These are phyloP conservation scores for Porpolomopsis calyptriformis DNA, from an alignment of 768 basidiomycete species.

Conservation along the genomic window DNA sequence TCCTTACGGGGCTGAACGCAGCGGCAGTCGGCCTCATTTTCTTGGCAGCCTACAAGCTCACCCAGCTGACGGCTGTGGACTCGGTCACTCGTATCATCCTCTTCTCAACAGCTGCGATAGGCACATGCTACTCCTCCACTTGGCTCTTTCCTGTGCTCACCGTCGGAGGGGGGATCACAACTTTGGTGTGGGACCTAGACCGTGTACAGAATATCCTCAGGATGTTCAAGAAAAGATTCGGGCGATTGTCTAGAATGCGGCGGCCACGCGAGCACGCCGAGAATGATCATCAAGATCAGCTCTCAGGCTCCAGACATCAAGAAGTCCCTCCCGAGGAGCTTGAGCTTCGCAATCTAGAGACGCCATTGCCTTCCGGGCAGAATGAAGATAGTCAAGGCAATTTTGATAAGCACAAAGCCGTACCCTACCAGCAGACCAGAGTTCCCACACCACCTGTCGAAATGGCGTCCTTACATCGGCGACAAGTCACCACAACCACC, in stretches of 20 bases:
- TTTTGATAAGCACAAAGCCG: too few relatives aligned
- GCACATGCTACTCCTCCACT: slow-evolving; percentile 38
- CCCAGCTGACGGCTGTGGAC: slow-evolving; percentile 36
- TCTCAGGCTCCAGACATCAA: too few relatives aligned
- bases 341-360: too few relatives aligned
- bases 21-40: slow-evolving; percentile 45
- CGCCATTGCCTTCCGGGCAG: too few relatives aligned
- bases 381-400: too few relatives aligned
- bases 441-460: too few relatives aligned
- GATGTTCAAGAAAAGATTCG: slow-evolving; percentile 11
- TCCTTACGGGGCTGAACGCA: slow-evolving; percentile 44
- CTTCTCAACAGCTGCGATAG: slow-evolving; percentile 32
- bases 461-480: not conserved
- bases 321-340: too few relatives aligned
- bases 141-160: slow-evolving; percentile 45
- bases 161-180: slow-evolving; percentile 27
- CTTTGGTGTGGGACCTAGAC: slow-evolving; percentile 31
- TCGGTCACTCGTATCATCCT: slow-evolving; percentile 31
- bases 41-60: slow-evolving; percentile 39
- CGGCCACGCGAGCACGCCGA: not conserved
- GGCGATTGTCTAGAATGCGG: slow-evolving; percentile 1
- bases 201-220: not conserved
- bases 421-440: too few relatives aligned
- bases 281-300: too few relatives aligned
- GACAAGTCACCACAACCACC: not conserved